Evolutionary conservation across 2,329 filamentous ascomycete genomes (phyloP), one percentile per base, ranked within the genome.

Genomic region (Dichotomopilus funicola): DNA sequence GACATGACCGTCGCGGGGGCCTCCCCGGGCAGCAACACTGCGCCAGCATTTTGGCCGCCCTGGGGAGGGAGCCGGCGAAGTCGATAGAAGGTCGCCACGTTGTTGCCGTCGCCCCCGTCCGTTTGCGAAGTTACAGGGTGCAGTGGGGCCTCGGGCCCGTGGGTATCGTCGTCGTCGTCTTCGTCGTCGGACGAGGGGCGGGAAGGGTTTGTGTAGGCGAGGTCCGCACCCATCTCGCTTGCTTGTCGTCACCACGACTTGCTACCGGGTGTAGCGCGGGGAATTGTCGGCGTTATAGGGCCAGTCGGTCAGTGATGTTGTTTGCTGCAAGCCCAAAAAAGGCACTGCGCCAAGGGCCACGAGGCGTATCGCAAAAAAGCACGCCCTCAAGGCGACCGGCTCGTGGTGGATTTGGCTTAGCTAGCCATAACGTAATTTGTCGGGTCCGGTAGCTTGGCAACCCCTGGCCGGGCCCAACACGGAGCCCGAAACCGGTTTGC

Each of bases 351-450:
- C 34, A 37, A 35, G 34, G n/a, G 37, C 33, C 27, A 44, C 31
- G 33, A 44, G 13, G 33, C 10, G 41, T 41, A 43, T 48, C 38
- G 38, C 19, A 10, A 19, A 13, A 42, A 47, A 11, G 41, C 27
- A 2, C 19, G 19, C 27, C 27, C 10, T 13, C 35, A 47, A 48
- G 10, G 19, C 19, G 9, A 44, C 10, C 7, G 53, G 38, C 33
- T 37, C 48, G 57, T 57, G 57, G 57, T 53, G 46, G 51, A 10
- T 38, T 35, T 50, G 33, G 31, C 34, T 27, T 27, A 27, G 19
- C 12, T 56, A 54, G 27, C 35, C 49, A 57, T 62, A 59, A 62
- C 60, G 60, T 62, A 62, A 62, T 61, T 38, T 49, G 37, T 45
- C 38, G 43, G 50, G 45, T 53, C 48, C 43, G 33, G 51, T 34